Evolutionary conservation across 805 yeast genomes (phyloP).

Genomic region (Candida methanosorbosa): DNA sequence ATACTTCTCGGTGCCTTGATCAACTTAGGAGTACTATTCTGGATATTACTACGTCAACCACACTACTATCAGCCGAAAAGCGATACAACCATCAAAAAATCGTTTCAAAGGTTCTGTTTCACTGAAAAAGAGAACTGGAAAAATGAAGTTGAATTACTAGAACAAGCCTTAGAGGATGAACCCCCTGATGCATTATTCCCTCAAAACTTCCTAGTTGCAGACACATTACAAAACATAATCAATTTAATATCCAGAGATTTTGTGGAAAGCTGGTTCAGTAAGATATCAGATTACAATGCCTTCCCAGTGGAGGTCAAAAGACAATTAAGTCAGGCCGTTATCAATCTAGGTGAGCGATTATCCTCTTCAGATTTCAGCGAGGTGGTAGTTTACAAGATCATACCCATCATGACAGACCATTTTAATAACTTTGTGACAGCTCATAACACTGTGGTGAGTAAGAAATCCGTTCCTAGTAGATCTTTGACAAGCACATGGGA

Average conservation of each 20-base stretch:
- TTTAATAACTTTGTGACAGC: conserved; percentile 40
- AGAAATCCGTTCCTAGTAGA: conserved; percentile 10
- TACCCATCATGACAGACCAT: conserved; percentile 66
- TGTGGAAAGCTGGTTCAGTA: conserved; percentile 45
- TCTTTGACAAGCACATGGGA: conserved; percentile 22
- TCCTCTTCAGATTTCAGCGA: conserved; percentile 42
- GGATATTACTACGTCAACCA: too few species aligned
- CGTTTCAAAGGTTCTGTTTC: too few species aligned
- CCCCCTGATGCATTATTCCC: conserved; percentile 25
- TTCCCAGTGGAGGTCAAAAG: conserved; percentile 34
- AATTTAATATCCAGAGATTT: conserved; percentile 42
- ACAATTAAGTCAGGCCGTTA: conserved; percentile 34
- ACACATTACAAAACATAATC: conserved; percentile 41
- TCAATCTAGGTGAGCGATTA: conserved; percentile 33
- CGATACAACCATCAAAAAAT: too few species aligned
- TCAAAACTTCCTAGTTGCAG: conserved; percentile 44
- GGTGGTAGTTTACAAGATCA: conserved; percentile 43
- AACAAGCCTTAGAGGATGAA: conserved; percentile 5
- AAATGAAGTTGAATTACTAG: conserved; percentile 10
- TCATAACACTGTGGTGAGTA: conserved; percentile 25
- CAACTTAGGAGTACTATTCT: too few species aligned
- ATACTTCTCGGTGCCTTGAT: too few species aligned
- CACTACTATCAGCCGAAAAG: too few species aligned
- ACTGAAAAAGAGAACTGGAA: conserved; percentile 23
- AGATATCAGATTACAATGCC: conserved; percentile 30